Base-by-base conservation (phyloP, 768 basidiomycete genomes). In the Leccinum incarnatum region DNA sequence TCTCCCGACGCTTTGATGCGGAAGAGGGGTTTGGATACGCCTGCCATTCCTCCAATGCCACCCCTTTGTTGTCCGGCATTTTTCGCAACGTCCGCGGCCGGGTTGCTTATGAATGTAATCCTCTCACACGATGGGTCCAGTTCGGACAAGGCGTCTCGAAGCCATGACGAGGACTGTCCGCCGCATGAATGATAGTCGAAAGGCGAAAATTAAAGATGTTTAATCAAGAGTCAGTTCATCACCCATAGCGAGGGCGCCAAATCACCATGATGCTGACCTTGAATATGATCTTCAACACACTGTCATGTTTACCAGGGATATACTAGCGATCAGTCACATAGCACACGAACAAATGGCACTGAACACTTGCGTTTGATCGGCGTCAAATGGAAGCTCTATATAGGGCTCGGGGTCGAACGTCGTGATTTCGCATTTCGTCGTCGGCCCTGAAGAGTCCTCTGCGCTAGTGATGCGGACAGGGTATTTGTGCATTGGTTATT, bases 131-230 rank as follows among this genome's bases (percentile, higher is more conserved):
- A 90, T 17, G 93, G 83, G 64, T 98, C 95, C 14, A 99, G 79
- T 68, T 98, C 96, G 11, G 88, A 86, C 14, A 98, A 81, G 0
- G 95, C 94, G 59, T 97, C 94, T 46, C 91, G 86, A 34, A 98
- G 87, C 92, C 94, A 95, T 5, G 90, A 95, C 3, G 95, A 96
- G 84, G 72, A 73, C 72, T 73, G 55, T 17, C 15, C n/a, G 27
- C 25, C 42, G 79, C 56, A 21, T n/a, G n/a, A 25, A n/a, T 34
- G 32, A n/a, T n/a, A 46, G 48, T 29, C 25, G 30, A 14, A 50
- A 23, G 40, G 37, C 52, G 46, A 36, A 36, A 61, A 10, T 36
- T 15, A 30, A 32, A 49, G 53, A 8, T 25, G 42, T 17, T 37
- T 4, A 30, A 40, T 50, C 11, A 29, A 2, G 45, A 29, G 37